Percentiles rank a stretch among this genome's conserved stretches.
These are phyloP conservation scores for Collybia sordida DNA, from an alignment of 768 basidiomycete species.

Conservation along the genomic window DNA sequence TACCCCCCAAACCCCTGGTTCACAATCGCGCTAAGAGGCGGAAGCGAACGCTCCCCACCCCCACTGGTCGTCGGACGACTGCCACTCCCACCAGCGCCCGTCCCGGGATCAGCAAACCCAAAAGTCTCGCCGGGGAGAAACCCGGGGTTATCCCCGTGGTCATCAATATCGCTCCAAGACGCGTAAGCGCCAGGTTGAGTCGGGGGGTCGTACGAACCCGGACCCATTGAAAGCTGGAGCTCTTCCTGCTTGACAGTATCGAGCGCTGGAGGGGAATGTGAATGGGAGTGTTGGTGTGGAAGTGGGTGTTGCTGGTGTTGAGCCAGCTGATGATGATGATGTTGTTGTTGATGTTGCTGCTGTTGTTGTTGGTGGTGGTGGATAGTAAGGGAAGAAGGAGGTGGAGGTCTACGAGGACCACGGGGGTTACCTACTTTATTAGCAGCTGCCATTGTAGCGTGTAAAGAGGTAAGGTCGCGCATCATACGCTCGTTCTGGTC, in stretches of 20 bases:
- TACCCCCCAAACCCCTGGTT: too few relatives aligned
- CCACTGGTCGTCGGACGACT: neutral
- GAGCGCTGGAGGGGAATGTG: constrained; percentile 39
- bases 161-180: too few relatives aligned
- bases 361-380: constrained; percentile 35
- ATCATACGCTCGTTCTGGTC: constrained; percentile 90
- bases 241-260: neutral
- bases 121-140: constrained; percentile 49
- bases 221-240: constrained; percentile 24
- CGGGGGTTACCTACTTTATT: constrained; percentile 36
- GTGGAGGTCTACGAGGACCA: constrained; percentile 42
- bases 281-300: constrained; percentile 71
- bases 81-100: constrained; percentile 39
- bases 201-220: constrained; percentile 28
- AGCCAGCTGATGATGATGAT: constrained; percentile 39
- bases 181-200: constrained; percentile 26
- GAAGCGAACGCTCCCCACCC: constrained; percentile 36
- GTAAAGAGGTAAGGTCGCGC: constrained; percentile 82
- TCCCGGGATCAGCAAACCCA: constrained; percentile 38
- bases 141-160: constrained; percentile 26
- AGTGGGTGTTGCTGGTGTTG: constrained; percentile 28
- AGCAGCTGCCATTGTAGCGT: constrained; percentile 74
- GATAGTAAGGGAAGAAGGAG: constrained; percentile 80
- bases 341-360: constrained; percentile 39
- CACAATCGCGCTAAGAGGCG: constrained; percentile 40